Conservation (phyloP, 345 rosid genomes). For the Salix purpurea region DNA sequence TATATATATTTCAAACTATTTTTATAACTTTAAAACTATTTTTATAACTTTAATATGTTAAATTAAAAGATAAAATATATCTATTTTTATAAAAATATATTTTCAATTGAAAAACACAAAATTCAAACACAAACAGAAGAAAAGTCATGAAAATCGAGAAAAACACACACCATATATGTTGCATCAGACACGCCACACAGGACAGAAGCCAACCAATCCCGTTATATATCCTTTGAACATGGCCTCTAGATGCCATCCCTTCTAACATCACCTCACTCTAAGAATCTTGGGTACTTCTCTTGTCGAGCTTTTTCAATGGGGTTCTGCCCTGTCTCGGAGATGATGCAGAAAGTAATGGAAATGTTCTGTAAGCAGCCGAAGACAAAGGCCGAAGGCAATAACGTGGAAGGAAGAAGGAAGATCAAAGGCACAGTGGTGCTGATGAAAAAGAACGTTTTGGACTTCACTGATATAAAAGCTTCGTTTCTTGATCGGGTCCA, state of each 20-base stretch:
- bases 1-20: too few relatives aligned
- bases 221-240: background rate
- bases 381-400: conserved; percentile 10
- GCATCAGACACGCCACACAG: background rate
- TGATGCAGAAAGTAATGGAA: conserved; percentile 33
- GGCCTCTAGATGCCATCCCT: background rate
- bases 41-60: too few relatives aligned
- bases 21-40: too few relatives aligned
- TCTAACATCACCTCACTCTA: background rate
- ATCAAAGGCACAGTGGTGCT: conserved; percentile 51
- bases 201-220: background rate
- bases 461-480: conserved; percentile 56
- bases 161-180: background rate
- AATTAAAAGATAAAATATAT: too few relatives aligned
- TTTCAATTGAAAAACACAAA: background rate
- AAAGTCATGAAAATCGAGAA: background rate
- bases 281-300: background rate
- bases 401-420: conserved; percentile 28
- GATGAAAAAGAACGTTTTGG: conserved; percentile 75
- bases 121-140: background rate
- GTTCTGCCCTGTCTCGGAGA: conserved; percentile 12
- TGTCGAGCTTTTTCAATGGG: background rate
- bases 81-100: too few relatives aligned
- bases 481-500: conserved; percentile 60
- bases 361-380: conserved; percentile 35